phyloP scores from a whole-genome alignment of 495 filamentous ascomycete species.

The Aspergillus sclerotiicarbonarius region DNA sequence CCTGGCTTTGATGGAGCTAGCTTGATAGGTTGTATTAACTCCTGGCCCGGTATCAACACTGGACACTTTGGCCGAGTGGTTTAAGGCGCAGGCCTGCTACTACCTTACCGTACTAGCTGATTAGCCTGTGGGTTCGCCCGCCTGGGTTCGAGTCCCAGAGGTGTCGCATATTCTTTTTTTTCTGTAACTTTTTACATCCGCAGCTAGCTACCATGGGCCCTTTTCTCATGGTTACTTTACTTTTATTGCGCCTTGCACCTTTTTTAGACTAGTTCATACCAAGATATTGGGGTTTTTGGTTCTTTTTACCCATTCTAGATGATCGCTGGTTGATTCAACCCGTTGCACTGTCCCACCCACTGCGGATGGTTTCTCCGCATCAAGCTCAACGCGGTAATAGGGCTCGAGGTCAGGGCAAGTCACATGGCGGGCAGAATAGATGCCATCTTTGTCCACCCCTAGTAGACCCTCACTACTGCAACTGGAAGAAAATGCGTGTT shows the following conservation, averaged over 20 bases:
- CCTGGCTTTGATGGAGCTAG: background rate
- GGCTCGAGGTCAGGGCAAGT: background rate
- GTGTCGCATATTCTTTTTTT: background rate
- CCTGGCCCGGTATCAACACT: no score
- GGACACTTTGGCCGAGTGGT: background rate
- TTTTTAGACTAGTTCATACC: no score
- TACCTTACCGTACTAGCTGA: background rate
- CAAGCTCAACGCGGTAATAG: background rate
- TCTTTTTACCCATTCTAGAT: no score
- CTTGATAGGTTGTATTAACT: no score
- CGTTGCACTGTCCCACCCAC: background rate
- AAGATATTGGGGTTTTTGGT: no score
- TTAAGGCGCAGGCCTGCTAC: background rate
- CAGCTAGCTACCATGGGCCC: no score
- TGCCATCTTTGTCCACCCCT: background rate
- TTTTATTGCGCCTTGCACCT: no score
- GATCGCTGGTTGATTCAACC: no score
- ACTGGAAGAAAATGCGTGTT: no score
- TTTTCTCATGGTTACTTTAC: no score
- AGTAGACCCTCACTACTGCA: no score
- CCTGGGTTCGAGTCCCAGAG: background rate
- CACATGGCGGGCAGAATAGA: background rate
- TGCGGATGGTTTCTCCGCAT: background rate
- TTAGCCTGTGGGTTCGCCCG: background rate
- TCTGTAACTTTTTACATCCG: no score